Evolutionary conservation across 257 asterid species (phyloP), one percentile per base, ranked within the genome.

Genomic region (Capsicum rhomboideum): DNA sequence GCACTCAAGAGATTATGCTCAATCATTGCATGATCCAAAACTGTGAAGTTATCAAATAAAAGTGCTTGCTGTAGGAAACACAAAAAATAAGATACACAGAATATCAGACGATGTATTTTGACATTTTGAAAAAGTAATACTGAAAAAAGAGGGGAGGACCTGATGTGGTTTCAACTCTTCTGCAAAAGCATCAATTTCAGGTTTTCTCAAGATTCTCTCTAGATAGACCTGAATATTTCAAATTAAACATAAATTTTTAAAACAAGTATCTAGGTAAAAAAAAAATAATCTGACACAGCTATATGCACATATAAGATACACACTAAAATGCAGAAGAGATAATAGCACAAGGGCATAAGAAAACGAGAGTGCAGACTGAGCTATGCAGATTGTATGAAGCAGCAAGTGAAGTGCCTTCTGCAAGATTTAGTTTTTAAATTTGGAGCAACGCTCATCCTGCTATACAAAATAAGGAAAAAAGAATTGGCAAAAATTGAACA

Each of bases 391-490:
- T 49, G 59, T 49, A 49, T 75, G 42, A 77, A 77, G 82, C 63
- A 71, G 34, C 44, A 77, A 56, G 78, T 79, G 83, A 56, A 83
- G 85, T 89, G 95, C 99, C 99, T 97, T 97, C 91, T 97, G 99
- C 91, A 95, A 91, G 89, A 97, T 94, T 59, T 98, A 99, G 83
- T 93, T 92, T 87, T 93, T 97, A 66, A 97, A 90, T 91, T 95
- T 97, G 4, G 99, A 95, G 94, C 98, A 97, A 20, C 99, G 96
- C 86, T 97, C 99, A 86, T 97, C 99, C 99, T 97, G 96, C 71
- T 68, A 75, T 49, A 44, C 55, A 66, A 53, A 40, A 42, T 31
- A 86, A 59, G 78, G 20, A 61, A 55, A 77, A 81, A 31, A 66
- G 71, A 84, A 18, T 20, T 59, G 81, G 84, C 23, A 64, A 28